phyloP scores from a whole-genome alignment of 257 asterid genomes.

The Parsonsia alboflavescens region DNA sequence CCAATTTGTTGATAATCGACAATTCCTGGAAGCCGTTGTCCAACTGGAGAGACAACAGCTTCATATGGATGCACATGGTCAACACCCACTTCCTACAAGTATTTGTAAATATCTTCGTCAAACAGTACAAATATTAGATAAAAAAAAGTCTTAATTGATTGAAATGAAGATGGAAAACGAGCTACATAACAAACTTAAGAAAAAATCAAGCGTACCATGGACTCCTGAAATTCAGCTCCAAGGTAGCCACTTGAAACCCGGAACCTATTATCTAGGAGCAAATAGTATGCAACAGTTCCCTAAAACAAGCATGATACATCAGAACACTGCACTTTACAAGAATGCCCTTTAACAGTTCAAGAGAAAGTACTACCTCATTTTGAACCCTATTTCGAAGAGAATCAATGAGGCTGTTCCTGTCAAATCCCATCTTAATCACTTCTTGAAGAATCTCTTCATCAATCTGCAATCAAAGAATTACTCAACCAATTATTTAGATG shows the following conservation, averaged over 20 bases:
- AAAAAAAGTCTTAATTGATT: background rate
- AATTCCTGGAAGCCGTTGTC: conserved; percentile 52
- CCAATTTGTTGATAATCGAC: conserved; percentile 60
- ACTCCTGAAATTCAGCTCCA: conserved; percentile 89
- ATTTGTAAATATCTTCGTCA: background rate
- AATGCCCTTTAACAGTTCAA: background rate
- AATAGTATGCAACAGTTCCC: conserved; percentile 87
- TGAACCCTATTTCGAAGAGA: conserved; percentile 77
- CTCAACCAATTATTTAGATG: background rate
- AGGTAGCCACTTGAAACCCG: conserved; percentile 75
- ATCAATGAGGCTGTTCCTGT: conserved; percentile 56
- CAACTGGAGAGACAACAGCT: conserved; percentile 42
- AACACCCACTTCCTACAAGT: conserved; percentile 46
- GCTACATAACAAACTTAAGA: conserved; percentile 9
- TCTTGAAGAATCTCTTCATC: conserved; percentile 90
- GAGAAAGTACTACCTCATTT: conserved; percentile 58
- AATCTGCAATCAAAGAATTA: conserved; percentile 42
- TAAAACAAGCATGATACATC: conserved; percentile 29
- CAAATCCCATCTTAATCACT: conserved; percentile 80
- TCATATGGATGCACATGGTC: conserved; percentile 47
- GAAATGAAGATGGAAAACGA: background rate
- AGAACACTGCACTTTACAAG: conserved; percentile 6
- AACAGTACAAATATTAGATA: background rate
- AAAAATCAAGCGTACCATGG: conserved; percentile 42
- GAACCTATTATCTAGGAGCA: conserved; percentile 81